Conservation (phyloP, 2,329 filamentous ascomycete genomes). For the Biscogniauxia sp. region DNA sequence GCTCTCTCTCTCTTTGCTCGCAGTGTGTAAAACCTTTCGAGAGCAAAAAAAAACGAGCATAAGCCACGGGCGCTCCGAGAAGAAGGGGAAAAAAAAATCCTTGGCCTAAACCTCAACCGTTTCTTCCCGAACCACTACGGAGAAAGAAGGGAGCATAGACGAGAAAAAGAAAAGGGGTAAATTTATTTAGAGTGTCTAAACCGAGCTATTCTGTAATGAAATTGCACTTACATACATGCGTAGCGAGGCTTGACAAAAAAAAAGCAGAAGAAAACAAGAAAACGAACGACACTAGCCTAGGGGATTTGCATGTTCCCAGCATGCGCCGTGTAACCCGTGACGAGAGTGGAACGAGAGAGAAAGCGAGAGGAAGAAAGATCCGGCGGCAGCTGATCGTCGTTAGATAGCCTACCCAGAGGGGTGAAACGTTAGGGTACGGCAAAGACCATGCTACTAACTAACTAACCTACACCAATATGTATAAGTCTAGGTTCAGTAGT, state of each 20-base stretch:
- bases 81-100: background rate
- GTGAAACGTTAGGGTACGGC: background rate
- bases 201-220: background rate
- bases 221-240: no score
- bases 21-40: no score
- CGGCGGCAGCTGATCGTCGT: background rate
- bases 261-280: background rate
- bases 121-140: background rate
- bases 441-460: background rate
- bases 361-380: no score
- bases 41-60: background rate
- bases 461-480: no score
- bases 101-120: background rate
- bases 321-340: background rate
- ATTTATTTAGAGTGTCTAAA: no score
- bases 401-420: background rate
- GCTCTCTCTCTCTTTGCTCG: background rate
- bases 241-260: background rate
- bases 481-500: background rate
- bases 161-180: no score
- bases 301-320: background rate
- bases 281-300: background rate
- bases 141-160: no score
- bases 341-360: background rate
- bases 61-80: background rate